Conservation (phyloP, 352 stramenopile species). For the Phytophthora uliginosa region DNA sequence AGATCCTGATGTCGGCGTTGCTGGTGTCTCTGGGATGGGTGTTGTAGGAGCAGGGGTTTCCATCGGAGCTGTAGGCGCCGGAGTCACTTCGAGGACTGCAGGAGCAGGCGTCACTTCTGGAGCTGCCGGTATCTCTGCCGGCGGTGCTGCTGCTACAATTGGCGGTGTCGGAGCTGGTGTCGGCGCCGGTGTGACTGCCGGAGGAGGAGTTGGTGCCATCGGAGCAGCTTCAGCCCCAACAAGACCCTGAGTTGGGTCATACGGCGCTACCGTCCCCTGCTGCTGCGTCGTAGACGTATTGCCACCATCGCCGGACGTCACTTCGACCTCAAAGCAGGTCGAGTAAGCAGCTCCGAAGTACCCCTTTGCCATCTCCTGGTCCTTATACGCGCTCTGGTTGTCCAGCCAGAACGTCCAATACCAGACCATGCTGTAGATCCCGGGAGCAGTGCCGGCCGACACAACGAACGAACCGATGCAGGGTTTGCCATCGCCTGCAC, state of each 20-base stretch:
- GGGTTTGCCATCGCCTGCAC: constrained; percentile 66
- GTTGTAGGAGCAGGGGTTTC: neutral
- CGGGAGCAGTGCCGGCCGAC: constrained; percentile 49
- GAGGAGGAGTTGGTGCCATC: neutral
- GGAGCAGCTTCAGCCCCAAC: constrained; percentile 11
- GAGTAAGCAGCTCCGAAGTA: constrained; percentile 80
- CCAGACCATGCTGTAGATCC: constrained; percentile 75
- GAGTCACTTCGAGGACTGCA: neutral
- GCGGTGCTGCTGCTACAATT: constrained; percentile 14
- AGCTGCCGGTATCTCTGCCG: neutral
- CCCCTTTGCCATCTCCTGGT: constrained; percentile 56
- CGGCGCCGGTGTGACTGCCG: neutral
- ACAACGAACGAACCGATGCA: constrained; percentile 69
- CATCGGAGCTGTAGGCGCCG: neutral
- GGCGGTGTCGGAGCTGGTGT: constrained; percentile 3
- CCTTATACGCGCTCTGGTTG: constrained; percentile 56
- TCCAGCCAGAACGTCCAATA: constrained; percentile 80
- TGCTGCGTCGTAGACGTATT: constrained; percentile 9
- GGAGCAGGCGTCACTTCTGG: constrained; percentile 1
- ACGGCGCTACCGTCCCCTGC: neutral
- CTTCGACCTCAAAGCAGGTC: constrained; percentile 71
- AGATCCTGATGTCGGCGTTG: neutral
- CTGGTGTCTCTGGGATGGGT: constrained; percentile 4
- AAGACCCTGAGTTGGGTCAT: neutral
- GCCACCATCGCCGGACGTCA: constrained; percentile 21